phyloP scores from a whole-genome alignment of 2,329 filamentous ascomycete genomes.

The Apiospora marii region DNA sequence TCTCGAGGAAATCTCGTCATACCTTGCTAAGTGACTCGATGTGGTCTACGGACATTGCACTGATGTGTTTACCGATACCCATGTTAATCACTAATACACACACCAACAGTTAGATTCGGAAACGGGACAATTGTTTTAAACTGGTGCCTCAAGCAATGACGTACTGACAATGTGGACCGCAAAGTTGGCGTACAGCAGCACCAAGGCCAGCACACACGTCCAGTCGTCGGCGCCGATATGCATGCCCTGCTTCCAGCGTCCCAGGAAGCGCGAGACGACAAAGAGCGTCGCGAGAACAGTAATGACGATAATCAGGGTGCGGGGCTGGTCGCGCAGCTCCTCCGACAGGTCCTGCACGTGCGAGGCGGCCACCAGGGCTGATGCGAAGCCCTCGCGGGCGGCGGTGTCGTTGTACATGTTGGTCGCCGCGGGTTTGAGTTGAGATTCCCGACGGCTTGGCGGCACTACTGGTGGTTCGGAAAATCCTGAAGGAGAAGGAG shows the following conservation, averaged over 20 bases:
- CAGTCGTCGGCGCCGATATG: neutral
- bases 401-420: slow-evolving; percentile 21
- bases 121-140: too few relatives aligned
- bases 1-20: neutral
- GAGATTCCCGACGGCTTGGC: neutral
- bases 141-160: neutral
- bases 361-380: neutral
- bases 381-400: neutral
- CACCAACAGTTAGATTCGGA: neutral
- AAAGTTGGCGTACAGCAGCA: slow-evolving; percentile 5
- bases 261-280: neutral
- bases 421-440: neutral
- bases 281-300: neutral
- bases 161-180: neutral
- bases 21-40: slow-evolving; percentile 14
- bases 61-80: neutral
- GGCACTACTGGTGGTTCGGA: neutral
- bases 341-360: neutral
- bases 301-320: neutral
- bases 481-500: neutral
- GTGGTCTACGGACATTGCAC: neutral
- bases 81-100: neutral
- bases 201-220: neutral
- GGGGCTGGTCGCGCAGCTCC: neutral
- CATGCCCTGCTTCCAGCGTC: neutral